A percentile compares a stretch with the other conserved stretches of the same genome.
phyloP scores from a whole-genome alignment of 768 basidiomycete species.

The Pleurotus djamor region DNA sequence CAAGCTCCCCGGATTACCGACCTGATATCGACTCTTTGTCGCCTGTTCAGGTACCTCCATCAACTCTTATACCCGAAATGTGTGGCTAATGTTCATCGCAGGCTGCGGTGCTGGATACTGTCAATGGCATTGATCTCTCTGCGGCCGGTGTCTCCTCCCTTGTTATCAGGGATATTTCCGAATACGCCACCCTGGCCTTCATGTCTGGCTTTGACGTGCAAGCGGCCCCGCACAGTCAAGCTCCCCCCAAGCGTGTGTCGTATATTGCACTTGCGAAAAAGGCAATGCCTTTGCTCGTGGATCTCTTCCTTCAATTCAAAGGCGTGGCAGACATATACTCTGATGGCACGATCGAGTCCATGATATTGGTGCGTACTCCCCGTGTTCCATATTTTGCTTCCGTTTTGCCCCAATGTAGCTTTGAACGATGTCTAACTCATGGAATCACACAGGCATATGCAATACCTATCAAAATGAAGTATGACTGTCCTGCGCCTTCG shows the following conservation, averaged over 20 bases:
- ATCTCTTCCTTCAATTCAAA: conserved; percentile 73
- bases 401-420: too few relatives aligned
- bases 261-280: conserved; percentile 91
- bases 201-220: conserved; percentile 69
- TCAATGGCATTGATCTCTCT: conserved; percentile 65
- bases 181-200: conserved; percentile 87
- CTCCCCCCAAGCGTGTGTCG: conserved; percentile 66
- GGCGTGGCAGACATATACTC: conserved; percentile 59
- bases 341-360: conserved; percentile 83
- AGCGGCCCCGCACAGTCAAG: conserved; percentile 31
- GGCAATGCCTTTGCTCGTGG: conserved; percentile 79
- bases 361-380: conserved; percentile 24
- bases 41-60: conserved; percentile 66
- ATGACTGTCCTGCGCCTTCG: conserved; percentile 88
- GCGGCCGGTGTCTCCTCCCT: conserved; percentile 64
- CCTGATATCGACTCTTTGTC: conserved; percentile 83
- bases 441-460: conserved; percentile 63
- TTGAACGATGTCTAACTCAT: neutral
- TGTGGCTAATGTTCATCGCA: conserved; percentile 26
- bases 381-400: neutral
- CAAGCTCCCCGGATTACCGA: conserved; percentile 80
- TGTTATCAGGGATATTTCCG: conserved; percentile 80
- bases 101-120: conserved; percentile 69
- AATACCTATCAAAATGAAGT: conserved; percentile 91
- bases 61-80: neutral